Evolutionary conservation across 2,329 filamentous ascomycete genomes (phyloP), one percentile per base, ranked within the genome.

Genomic region (Fusarium buharicum): DNA sequence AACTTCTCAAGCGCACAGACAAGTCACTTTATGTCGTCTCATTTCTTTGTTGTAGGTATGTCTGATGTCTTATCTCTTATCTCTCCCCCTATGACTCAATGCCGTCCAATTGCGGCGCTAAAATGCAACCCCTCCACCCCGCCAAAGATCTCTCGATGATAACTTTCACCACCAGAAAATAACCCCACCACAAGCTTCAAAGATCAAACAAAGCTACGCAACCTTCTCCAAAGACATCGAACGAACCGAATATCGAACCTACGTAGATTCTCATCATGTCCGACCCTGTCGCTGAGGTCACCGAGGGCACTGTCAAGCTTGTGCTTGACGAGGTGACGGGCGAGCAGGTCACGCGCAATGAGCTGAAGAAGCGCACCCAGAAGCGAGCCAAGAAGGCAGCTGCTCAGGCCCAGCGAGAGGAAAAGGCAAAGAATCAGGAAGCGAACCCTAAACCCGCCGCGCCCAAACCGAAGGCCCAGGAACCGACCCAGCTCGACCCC

Each of bases 301-400:
- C 66, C 30, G 68, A 70, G 59, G 68, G 59, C 51, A 71, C 69
- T 38, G 67, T 84, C 56, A 87, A 87, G 78, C 80, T 88, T 38
- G 78, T 84, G 72, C 81, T 87, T 31, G 85, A 88, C 74, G 82
- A 85, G 66, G 84, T 84, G 75, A 88, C 85, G 4, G 85, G 85
- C n/a, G 85, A 88, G 75, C 85, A 85, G 84, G 82, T 88, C 37
- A 86, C 85, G 43, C 87, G 86, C 73, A 82, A 81, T 66, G 85
- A 88, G 75, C 74, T 88, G 70, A 88, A 86, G 78, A 88, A 88
- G 76, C 76, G 85, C 36, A 69, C 80, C 47, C 79, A 83, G 64
- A 88, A 88, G 71, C 80, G 84, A 40, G 82, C 82, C 40, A 86
- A 85, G 74, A 86, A 86, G 72, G 82, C 79, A 10, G 76, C 80